phyloP scores from a whole-genome alignment of 2,329 filamentous ascomycete species.

The Colletotrichum sp. region DNA sequence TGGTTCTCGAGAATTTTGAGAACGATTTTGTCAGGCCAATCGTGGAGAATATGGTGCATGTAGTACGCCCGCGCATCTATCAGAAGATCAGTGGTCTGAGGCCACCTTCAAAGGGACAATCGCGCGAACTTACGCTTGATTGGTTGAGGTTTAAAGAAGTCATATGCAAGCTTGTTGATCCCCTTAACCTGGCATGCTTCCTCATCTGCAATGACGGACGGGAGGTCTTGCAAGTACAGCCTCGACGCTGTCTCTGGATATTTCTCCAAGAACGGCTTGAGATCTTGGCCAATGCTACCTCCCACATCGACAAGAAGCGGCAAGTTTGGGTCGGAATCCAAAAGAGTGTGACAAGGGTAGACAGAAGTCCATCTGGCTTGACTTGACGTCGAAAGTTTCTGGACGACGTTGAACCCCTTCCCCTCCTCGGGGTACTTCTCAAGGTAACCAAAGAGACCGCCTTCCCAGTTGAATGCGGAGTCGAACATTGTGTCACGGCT shows the following conservation, averaged over 20 bases:
- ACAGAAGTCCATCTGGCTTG: not conserved
- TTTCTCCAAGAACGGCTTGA: not conserved
- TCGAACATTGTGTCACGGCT: not conserved
- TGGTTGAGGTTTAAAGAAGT: constrained; percentile 43
- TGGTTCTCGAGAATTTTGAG: constrained; percentile 44
- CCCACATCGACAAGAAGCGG: constrained; percentile 5
- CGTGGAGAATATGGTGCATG: constrained; percentile 60
- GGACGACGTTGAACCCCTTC: not conserved
- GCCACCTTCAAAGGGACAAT: rapidly evolving
- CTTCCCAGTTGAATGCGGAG: not conserved
- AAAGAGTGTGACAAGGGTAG: not conserved
- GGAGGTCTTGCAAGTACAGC: constrained; percentile 1
- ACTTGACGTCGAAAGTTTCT: not conserved
- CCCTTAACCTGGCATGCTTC: not conserved
- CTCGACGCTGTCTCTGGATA: not conserved
- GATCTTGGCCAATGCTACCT: not conserved
- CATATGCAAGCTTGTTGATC: constrained; percentile 27
- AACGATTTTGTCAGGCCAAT: constrained; percentile 54
- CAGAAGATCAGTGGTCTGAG: not conserved
- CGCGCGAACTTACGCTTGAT: constrained; percentile 20
- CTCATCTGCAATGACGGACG: not conserved
- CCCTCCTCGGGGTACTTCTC: not conserved
- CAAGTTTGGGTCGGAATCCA: not conserved
- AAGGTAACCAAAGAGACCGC: not conserved
- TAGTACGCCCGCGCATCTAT: constrained; percentile 51